phyloP scores from a whole-genome alignment of 257 asterid genomes.

The Datura wrightii region DNA sequence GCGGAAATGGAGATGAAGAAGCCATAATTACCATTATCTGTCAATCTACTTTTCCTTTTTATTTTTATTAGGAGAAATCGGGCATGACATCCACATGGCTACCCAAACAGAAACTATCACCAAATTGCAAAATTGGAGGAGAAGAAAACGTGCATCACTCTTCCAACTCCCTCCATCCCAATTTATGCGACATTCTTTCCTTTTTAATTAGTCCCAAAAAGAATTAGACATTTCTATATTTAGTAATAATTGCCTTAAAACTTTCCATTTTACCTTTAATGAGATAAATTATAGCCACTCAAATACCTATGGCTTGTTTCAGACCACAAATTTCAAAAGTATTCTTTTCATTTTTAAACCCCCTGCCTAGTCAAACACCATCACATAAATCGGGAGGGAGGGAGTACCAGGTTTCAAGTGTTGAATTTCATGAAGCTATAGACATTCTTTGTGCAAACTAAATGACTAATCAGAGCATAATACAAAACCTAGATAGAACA shows the following conservation, averaged over 20 bases:
- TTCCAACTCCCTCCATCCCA: not conserved
- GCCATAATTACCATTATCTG: not conserved
- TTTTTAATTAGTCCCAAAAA: not conserved
- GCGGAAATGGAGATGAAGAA: slow-evolving; percentile 1
- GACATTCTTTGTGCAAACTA: not conserved
- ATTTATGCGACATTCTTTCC: not conserved
- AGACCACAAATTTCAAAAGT: not conserved
- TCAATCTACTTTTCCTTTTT: not conserved
- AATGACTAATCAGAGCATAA: not conserved
- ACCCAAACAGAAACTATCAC: slow-evolving; percentile 20
- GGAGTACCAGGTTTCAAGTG: slow-evolving; percentile 16
- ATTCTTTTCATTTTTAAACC: not conserved
- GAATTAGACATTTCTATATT: not conserved
- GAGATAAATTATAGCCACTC: not conserved
- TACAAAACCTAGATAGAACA: not conserved
- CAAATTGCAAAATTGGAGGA: not conserved
- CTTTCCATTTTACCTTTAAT: not conserved
- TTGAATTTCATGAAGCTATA: not conserved
- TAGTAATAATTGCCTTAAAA: not conserved
- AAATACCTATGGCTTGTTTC: not conserved
- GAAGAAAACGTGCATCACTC: not conserved
- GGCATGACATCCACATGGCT: not conserved
- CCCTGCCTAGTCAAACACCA: not conserved
- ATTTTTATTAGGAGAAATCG: not conserved
- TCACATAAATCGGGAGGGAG: not conserved